Base-by-base conservation (phyloP, 2,329 filamentous ascomycete genomes). In the Metarhizium brunneum region DNA sequence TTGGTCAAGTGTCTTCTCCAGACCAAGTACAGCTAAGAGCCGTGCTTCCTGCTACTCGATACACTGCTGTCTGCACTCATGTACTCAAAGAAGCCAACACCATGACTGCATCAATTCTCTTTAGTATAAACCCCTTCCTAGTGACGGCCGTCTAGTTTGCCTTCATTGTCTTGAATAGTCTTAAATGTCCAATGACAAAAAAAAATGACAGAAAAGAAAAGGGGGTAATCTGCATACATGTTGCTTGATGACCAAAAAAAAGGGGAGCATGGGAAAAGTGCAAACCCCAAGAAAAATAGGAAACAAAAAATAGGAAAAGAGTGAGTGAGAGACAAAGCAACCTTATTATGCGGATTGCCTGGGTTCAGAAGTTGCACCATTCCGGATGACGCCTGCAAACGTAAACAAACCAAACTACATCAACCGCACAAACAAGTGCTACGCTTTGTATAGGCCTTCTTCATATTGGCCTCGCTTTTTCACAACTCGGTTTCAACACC, bases 371-470 rank as follows among this genome's bases (percentile, higher is more conserved):
- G 18, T 13, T 29, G 40, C 35, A 48, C 43, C 50, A 52, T 29
- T 40, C 54, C 48, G 29, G 53, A 57, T 54, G 57, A 59, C 58
- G 58, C 58, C 58, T 54, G 56, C 56, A 50, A 56, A 54, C 49
- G 36, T 52, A 43, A 51, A 54, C 53, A 53, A 52, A 51, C 38
- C 53, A 53, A 52, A 51, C 38, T 43, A 53, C 42, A 25, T 43
- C 52, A 36, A 51, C 53, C 11, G 42, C n/a, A 48, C 29, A 54
- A 43, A 36, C 18, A 54, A 18, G 48, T 54, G 52, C 55, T 49
- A 20, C 51, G 47, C 20, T 57, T 45, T 45, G 49, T 30, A 20
- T 35, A 42, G 48, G 47, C 52, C 32, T 35, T 47, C 40, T 52
- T 20, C 35, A 51, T 32, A 16, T 14, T 16, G 40, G 11, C 30